phyloP scores from a whole-genome alignment of 352 stramenopile genomes.

The Phytopythium cucurbitacearum region DNA sequence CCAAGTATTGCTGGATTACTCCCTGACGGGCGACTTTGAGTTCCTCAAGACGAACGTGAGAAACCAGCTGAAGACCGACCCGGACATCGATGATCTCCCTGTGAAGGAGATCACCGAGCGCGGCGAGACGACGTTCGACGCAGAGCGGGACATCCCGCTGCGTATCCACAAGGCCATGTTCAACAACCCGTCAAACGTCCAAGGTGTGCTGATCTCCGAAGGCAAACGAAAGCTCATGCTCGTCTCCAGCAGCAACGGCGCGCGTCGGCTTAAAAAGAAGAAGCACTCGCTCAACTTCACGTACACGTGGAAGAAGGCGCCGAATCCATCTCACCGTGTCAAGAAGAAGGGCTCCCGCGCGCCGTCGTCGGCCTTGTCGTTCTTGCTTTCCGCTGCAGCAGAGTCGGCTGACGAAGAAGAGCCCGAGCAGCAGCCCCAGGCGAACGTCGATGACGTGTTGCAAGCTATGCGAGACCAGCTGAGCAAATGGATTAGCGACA shows the following conservation, averaged over 20 bases:
- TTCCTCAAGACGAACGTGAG: slow-evolving; percentile 61
- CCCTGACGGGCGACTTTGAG: slow-evolving; percentile 46
- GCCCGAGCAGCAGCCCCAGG: slow-evolving; percentile 58
- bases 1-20: slow-evolving; percentile 69
- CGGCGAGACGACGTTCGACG: slow-evolving; percentile 33
- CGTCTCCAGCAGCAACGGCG: slow-evolving; percentile 58
- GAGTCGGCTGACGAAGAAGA: slow-evolving; percentile 75
- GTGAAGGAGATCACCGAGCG: slow-evolving; percentile 28
- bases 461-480: slow-evolving; percentile 28
- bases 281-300: slow-evolving; percentile 75
- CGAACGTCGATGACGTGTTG: slow-evolving; percentile 51
- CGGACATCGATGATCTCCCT: slow-evolving; percentile 12
- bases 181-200: slow-evolving; percentile 68
- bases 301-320: slow-evolving; percentile 79
- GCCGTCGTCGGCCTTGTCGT: slow-evolving; percentile 68
- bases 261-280: slow-evolving; percentile 82
- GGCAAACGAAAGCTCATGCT: slow-evolving; percentile 79
- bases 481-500: slow-evolving; percentile 68
- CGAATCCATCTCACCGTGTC: slow-evolving; percentile 47
- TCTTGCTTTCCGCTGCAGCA: slow-evolving; percentile 65
- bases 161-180: slow-evolving; percentile 86
- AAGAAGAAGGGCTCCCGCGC: slow-evolving; percentile 71
- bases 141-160: slow-evolving; percentile 51
- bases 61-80: slow-evolving; percentile 47
- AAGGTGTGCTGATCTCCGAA: slow-evolving; percentile 75